These are phyloP conservation scores for Sporothrix inflata DNA, from an alignment of 2,329 filamentous ascomycete genomes.

Conservation along the genomic window DNA sequence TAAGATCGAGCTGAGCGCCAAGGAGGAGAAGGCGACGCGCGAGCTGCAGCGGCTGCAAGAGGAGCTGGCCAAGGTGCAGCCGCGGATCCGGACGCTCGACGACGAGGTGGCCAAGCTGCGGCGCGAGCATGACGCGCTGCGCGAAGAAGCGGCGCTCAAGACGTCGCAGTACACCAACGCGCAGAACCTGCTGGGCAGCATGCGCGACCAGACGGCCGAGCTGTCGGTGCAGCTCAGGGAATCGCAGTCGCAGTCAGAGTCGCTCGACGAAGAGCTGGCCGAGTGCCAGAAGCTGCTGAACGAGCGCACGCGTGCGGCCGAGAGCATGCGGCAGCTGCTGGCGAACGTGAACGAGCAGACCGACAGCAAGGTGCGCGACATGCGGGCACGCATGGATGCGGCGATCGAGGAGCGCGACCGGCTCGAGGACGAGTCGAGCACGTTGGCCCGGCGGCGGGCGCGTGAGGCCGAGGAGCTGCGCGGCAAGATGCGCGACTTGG, in stretches of 20 bases:
- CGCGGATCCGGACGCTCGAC: conserved; percentile 68
- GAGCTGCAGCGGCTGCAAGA: conserved; percentile 75
- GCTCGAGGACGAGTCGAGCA: conserved; percentile 86
- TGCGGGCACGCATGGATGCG: conserved; percentile 84
- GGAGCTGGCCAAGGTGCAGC: conserved; percentile 69
- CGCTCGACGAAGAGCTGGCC: conserved; percentile 85
- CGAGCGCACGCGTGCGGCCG: conserved; percentile 87
- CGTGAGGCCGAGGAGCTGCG: conserved; percentile 88
- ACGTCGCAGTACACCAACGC: conserved; percentile 82
- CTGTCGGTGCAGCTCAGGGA: conserved; percentile 91
- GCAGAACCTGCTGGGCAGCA: conserved; percentile 83
- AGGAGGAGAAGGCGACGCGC: conserved; percentile 69
- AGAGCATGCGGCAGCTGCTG: conserved; percentile 90
- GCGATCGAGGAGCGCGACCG: conserved; percentile 93
- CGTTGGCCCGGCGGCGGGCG: conserved; percentile 72
- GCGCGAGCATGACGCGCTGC: conserved; percentile 67
- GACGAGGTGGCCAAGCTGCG: conserved; percentile 70
- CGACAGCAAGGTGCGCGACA: conserved; percentile 81
- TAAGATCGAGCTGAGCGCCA: conserved; percentile 75
- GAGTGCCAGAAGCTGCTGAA: conserved; percentile 85
- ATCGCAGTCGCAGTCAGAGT: conserved; percentile 77
- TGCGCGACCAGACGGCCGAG: conserved; percentile 91
- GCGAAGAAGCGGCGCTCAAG: conserved; percentile 83
- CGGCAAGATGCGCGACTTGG: conserved; percentile 76
- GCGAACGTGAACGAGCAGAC: conserved; percentile 83